Conservation (phyloP, 495 filamentous ascomycete species). For the Penicillium tannophilum region DNA sequence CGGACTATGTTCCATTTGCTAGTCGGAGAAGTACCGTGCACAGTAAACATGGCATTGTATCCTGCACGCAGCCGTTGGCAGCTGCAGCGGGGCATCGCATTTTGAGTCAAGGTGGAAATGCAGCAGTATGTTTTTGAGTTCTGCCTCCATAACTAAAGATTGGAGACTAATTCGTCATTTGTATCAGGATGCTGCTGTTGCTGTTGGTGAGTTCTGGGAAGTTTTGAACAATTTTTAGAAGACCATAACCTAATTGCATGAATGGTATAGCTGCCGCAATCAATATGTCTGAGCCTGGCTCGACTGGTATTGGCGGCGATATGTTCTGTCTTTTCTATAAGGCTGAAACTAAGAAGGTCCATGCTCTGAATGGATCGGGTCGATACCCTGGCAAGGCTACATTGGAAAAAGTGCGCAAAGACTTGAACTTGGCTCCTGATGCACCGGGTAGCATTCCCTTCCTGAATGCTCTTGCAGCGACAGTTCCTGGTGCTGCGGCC, state of each 20-base stretch:
- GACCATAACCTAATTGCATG: background rate
- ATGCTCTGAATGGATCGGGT: conserved; percentile 89
- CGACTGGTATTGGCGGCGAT: conserved; percentile 96
- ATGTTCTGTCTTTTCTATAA: conserved; percentile 97
- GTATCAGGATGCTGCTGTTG: conserved; percentile 86
- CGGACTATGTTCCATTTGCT: conserved; percentile 66
- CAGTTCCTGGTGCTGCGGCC: conserved; percentile 86
- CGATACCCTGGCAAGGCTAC: conserved; percentile 71
- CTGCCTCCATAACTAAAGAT: background rate
- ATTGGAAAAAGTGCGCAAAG: conserved; percentile 66
- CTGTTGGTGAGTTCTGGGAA: conserved; percentile 58
- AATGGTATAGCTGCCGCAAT: conserved; percentile 66
- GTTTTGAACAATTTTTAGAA: background rate
- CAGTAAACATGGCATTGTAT: conserved; percentile 88
- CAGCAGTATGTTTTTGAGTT: conserved; percentile 63
- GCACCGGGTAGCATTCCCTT: conserved; percentile 69
- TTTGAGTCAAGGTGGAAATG: conserved; percentile 86
- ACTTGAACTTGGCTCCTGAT: conserved; percentile 67
- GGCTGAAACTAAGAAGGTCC: conserved; percentile 76
- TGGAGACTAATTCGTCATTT: background rate
- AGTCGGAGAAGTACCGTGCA: conserved; percentile 91
- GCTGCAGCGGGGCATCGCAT: conserved; percentile 84
- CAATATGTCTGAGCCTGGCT: conserved; percentile 91
- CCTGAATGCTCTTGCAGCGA: conserved; percentile 76
- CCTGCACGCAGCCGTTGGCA: conserved; percentile 89